These are phyloP conservation scores for Stephanodiscus triporus DNA, from an alignment of 108 stramenopile species.

Conservation along the genomic window DNA sequence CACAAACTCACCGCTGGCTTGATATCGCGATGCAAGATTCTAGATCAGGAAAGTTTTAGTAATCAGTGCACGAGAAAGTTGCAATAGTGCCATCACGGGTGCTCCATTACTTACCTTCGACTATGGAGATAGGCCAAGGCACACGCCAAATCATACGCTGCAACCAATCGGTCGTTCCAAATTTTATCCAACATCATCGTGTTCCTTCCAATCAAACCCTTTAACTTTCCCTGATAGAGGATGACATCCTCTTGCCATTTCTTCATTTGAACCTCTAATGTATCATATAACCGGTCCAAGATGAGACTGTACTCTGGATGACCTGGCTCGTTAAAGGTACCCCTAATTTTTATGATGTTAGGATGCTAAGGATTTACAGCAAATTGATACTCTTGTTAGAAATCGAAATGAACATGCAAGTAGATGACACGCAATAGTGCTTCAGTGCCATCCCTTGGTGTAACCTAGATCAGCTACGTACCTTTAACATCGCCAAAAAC, in stretches of 20 bases:
- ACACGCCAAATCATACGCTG: conserved; percentile 67
- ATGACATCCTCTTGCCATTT: conserved; percentile 42
- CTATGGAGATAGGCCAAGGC: conserved; percentile 73
- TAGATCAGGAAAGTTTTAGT: not conserved
- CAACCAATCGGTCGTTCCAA: conserved; percentile 56
- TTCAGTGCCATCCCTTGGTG: not conserved
- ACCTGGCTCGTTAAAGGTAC: conserved; percentile 32
- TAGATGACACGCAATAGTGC: not conserved
- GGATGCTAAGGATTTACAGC: conserved; percentile 11
- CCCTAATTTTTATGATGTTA: conserved; percentile 52
- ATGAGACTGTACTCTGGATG: conserved; percentile 60
- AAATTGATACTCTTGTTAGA: no score
- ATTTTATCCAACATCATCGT: conserved; percentile 36
- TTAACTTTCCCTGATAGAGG: conserved; percentile 37
- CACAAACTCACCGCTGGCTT: conserved; percentile 29
- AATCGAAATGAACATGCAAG: not conserved
- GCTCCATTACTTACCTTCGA: conserved; percentile 14
- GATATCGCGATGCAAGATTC: conserved; percentile 37
- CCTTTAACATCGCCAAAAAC: conserved; percentile 54
- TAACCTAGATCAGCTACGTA: conserved; percentile 53
- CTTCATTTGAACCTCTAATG: conserved; percentile 63
- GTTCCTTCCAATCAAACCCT: conserved; percentile 38
- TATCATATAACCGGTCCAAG: conserved; percentile 77
- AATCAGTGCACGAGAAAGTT: not conserved
- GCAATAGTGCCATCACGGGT: not conserved